phyloP scores from a whole-genome alignment of 1,284 basidiomycete genomes.

The Ustilago bromivora region DNA sequence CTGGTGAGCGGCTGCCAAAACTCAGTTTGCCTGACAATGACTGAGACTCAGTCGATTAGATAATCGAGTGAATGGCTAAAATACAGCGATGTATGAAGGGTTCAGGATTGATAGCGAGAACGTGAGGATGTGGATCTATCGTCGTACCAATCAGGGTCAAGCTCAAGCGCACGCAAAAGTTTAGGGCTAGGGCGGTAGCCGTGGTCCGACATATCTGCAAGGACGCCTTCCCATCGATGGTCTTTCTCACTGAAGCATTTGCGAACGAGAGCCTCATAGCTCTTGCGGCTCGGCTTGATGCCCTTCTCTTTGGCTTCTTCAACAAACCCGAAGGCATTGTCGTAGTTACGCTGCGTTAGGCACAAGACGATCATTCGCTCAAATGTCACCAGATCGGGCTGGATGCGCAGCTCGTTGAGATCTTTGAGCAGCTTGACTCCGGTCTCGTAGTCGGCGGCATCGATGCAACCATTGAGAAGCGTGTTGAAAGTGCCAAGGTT shows the following conservation, averaged over 20 bases:
- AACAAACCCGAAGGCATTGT: slow-evolving; percentile 56
- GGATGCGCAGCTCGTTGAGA: slow-evolving; percentile 19
- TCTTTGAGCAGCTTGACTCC: slow-evolving; percentile 42
- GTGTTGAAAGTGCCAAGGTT: slow-evolving; percentile 48
- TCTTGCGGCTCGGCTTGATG: slow-evolving; percentile 46
- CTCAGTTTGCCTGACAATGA: no score
- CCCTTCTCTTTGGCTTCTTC: slow-evolving; percentile 52
- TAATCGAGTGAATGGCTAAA: background rate
- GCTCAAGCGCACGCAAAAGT: slow-evolving; percentile 17
- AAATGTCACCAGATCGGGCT: slow-evolving; percentile 45
- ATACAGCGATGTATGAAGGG: slow-evolving; percentile 1
- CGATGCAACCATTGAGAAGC: slow-evolving; percentile 48
- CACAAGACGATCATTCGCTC: slow-evolving; percentile 57
- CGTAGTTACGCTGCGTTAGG: slow-evolving; percentile 49
- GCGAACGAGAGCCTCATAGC: slow-evolving; percentile 55
- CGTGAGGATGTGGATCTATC: background rate
- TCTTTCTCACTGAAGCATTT: slow-evolving; percentile 52
- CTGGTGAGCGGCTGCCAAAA: background rate
- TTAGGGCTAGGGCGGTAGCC: slow-evolving; percentile 25
- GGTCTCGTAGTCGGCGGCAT: slow-evolving; percentile 26
- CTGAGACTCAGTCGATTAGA: background rate
- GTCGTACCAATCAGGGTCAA: slow-evolving; percentile 3
- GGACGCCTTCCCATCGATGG: slow-evolving; percentile 42
- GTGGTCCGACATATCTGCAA: slow-evolving; percentile 56
- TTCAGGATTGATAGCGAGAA: background rate